phyloP scores from a whole-genome alignment of 2,329 filamentous ascomycete genomes.

The Calonectria hawksworthii region DNA sequence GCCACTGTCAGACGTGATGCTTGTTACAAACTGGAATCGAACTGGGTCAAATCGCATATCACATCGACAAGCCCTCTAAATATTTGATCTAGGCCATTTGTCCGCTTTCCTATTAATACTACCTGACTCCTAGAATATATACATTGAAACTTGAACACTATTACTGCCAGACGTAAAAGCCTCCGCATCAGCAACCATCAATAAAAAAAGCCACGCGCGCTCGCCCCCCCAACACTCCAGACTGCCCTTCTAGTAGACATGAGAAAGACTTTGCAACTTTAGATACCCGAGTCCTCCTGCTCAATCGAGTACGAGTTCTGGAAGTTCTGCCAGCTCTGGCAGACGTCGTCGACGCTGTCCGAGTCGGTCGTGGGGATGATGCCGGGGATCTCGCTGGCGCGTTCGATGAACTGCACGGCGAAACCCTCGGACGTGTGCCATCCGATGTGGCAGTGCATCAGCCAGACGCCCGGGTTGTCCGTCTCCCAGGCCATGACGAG shows the following conservation, averaged over 20 bases:
- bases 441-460: constrained; percentile 64
- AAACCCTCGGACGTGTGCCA: constrained; percentile 30
- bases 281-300: constrained; percentile 28
- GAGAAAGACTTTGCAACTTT: neutral
- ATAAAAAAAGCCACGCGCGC: neutral
- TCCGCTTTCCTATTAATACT: neutral
- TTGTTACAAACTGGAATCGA: no score
- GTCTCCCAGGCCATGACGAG: constrained; percentile 63
- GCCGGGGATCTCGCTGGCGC: constrained; percentile 17
- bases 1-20: no score
- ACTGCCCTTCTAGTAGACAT: neutral
- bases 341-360: constrained; percentile 16
- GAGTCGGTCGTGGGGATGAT: neutral
- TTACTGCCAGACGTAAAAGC: neutral
- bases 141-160: neutral
- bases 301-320: constrained; percentile 9
- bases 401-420: constrained; percentile 27
- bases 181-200: neutral
- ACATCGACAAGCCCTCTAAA: no score
- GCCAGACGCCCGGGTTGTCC: constrained; percentile 64
- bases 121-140: neutral
- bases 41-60: no score
- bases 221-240: neutral
- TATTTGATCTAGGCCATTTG: neutral
- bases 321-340: constrained; percentile 17